phyloP scores from a whole-genome alignment of 2,329 filamentous ascomycete genomes.

The Cadophora luteo-olivacea region DNA sequence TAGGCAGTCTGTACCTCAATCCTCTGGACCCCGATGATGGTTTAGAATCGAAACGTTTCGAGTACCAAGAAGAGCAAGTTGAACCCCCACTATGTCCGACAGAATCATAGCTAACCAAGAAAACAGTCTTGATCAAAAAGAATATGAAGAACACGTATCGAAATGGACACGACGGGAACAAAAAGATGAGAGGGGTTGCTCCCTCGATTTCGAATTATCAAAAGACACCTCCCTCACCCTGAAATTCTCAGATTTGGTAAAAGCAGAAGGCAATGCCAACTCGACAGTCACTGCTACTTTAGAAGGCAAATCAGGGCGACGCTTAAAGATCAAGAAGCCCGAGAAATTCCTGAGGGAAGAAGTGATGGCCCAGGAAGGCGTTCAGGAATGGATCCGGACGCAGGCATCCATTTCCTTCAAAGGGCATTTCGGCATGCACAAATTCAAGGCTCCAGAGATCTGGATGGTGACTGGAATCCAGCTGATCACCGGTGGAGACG shows the following conservation, averaged over 20 bases:
- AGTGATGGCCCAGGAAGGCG: slow-evolving; percentile 17
- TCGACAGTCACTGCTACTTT: slow-evolving; percentile 18
- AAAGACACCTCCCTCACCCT: slow-evolving; percentile 10
- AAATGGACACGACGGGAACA: slow-evolving; percentile 18
- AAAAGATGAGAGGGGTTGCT: slow-evolving; percentile 16
- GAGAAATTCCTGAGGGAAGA: slow-evolving; percentile 19
- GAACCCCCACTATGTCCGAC: not conserved
- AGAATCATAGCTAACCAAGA: not conserved
- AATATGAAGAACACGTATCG: slow-evolving; percentile 15
- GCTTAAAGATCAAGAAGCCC: slow-evolving; percentile 17
- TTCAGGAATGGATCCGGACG: slow-evolving; percentile 17
- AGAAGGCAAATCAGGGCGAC: slow-evolving; percentile 17
- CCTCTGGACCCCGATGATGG: slow-evolving; percentile 18
- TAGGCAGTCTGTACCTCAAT: slow-evolving; percentile 19
- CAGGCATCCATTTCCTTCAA: slow-evolving; percentile 18
- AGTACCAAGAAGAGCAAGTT: slow-evolving; percentile 17
- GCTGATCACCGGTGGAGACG: slow-evolving; percentile 13
- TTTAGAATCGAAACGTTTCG: slow-evolving; percentile 18
- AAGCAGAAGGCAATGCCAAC: slow-evolving; percentile 9
- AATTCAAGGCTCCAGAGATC: slow-evolving; percentile 17
- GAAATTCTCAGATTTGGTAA: slow-evolving; percentile 15
- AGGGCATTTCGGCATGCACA: slow-evolving; percentile 14
- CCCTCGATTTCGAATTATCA: slow-evolving; percentile 15
- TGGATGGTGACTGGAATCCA: slow-evolving; percentile 20
- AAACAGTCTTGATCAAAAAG: slow-evolving; percentile 3